A percentile compares a stretch with the other conserved stretches of the same genome.
Evolutionary conservation across 805 yeast genomes (phyloP).

Genomic region (Myxozyma vanderwaltii): DNA sequence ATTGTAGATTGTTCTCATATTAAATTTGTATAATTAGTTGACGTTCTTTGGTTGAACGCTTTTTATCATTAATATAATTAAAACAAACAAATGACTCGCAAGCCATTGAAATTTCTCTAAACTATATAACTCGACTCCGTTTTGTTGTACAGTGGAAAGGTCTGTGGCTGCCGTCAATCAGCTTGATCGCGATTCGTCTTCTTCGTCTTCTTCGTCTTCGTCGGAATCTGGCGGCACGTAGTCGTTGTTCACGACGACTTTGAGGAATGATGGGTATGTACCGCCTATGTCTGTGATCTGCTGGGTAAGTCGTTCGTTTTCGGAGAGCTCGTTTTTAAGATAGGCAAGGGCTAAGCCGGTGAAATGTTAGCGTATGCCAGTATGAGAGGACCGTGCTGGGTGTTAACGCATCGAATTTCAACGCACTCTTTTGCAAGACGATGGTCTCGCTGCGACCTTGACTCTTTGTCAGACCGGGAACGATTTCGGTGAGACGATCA

Average conservation of each 20-base stretch:
- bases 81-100: background rate
- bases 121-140: background rate
- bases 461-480: slow-evolving; percentile 67
- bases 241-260: slow-evolving; percentile 12
- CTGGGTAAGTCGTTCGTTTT: slow-evolving; percentile 38
- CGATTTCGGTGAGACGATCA: slow-evolving; percentile 69
- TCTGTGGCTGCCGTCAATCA: background rate
- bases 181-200: slow-evolving; percentile 2
- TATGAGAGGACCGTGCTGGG: background rate
- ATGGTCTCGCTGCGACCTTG: slow-evolving; percentile 82
- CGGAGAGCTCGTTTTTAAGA: slow-evolving; percentile 39
- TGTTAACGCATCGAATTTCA: background rate
- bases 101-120: background rate
- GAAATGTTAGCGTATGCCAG: background rate
- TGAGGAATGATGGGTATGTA: slow-evolving; percentile 24
- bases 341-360: slow-evolving; percentile 39
- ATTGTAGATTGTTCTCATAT: background rate
- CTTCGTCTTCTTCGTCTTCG: slow-evolving; percentile 13
- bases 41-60: background rate
- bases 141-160: no score
- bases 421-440: slow-evolving; percentile 59
- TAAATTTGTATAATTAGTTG: background rate
- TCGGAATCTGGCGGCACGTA: slow-evolving; percentile 14
- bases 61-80: background rate
- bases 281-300: slow-evolving; percentile 34